Percentiles rank a stretch among this genome's conserved stretches.
Evolutionary conservation across 1,284 basidiomycete species (phyloP).

Genomic region (Leccinum pachyderme): DNA sequence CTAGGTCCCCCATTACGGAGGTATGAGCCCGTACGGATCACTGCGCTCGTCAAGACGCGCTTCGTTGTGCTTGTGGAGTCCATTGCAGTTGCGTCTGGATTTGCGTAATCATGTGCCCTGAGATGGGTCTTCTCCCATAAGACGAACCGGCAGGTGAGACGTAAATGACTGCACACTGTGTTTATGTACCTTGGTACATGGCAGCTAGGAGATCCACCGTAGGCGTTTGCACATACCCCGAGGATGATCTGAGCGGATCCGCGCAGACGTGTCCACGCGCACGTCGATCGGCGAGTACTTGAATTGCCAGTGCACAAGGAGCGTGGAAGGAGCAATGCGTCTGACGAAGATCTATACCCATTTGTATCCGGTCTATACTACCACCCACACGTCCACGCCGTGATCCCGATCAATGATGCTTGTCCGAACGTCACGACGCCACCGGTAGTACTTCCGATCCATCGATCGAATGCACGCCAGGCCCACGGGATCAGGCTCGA

Average conservation of each 20-base stretch:
- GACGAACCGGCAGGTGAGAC: slow-evolving; percentile 59
- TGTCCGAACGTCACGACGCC: not conserved
- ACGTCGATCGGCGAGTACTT: slow-evolving; percentile 40
- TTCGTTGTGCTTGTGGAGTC: slow-evolving; percentile 68
- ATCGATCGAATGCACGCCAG: not conserved
- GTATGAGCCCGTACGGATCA: slow-evolving; percentile 73
- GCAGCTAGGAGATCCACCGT: slow-evolving; percentile 56
- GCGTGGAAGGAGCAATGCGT: not conserved
- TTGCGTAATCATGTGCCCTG: too few species aligned
- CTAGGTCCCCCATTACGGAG: slow-evolving; percentile 60
- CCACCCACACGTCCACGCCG: slow-evolving; percentile 1
- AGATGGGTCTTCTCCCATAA: slow-evolving; percentile 19
- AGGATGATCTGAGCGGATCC: slow-evolving; percentile 59
- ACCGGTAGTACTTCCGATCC: not conserved
- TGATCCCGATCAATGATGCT: slow-evolving; percentile 1
- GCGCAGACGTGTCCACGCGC: slow-evolving; percentile 54
- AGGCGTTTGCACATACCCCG: slow-evolving; percentile 64
- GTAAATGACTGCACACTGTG: not conserved
- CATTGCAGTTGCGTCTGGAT: slow-evolving; percentile 41
- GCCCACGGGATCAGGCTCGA: slow-evolving; percentile 47
- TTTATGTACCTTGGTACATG: not conserved
- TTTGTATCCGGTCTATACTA: not conserved
- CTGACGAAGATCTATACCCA: slow-evolving; percentile 4
- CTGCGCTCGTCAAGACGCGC: slow-evolving; percentile 67
- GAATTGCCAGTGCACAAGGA: not conserved